A percentile compares a stretch with the other conserved stretches of the same genome.
phyloP scores from a whole-genome alignment of 2,329 filamentous ascomycete genomes.

The Calonectria hongkongensis region DNA sequence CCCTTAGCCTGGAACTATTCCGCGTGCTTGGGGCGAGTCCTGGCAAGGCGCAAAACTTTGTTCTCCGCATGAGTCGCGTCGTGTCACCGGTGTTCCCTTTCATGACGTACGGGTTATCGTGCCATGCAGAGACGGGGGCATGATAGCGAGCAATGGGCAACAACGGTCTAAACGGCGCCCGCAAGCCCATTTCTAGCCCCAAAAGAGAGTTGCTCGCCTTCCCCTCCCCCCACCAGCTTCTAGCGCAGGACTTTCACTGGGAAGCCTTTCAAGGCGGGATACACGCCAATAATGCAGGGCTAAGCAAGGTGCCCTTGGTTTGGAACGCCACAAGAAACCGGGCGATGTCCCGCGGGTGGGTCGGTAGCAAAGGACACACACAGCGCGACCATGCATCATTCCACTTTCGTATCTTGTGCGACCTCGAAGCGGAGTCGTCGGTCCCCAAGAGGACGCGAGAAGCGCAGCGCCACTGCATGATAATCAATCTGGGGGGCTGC shows the following conservation, averaged over 20 bases:
- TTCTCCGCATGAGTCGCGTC: slow-evolving; percentile 20
- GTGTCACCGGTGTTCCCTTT: neutral
- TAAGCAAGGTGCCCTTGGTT: neutral
- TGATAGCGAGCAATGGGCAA: neutral
- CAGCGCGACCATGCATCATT: slow-evolving; percentile 17
- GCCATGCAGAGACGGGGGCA: neutral
- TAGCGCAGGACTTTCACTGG: neutral
- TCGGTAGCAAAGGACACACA: neutral
- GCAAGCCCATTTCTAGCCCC: neutral
- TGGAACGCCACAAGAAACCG: neutral
- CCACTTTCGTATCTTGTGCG: neutral
- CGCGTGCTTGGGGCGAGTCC: neutral
- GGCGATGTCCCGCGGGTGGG: slow-evolving; percentile 14
- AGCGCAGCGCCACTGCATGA: slow-evolving; percentile 8
- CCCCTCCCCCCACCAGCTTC: neutral
- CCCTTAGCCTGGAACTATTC: slow-evolving; percentile 1
- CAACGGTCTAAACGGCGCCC: neutral
- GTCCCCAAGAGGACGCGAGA: neutral
- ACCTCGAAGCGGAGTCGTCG: neutral
- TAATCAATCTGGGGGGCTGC: slow-evolving; percentile 3
- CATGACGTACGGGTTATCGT: slow-evolving; percentile 5
- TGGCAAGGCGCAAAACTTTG: slow-evolving; percentile 11
- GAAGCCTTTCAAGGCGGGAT: neutral
- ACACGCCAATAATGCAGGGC: neutral
- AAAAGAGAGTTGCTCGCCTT: neutral